Evolutionary conservation across 495 filamentous ascomycete genomes (phyloP), one percentile per base, ranked within the genome.

Genomic region (Schizothecium vesticola): DNA sequence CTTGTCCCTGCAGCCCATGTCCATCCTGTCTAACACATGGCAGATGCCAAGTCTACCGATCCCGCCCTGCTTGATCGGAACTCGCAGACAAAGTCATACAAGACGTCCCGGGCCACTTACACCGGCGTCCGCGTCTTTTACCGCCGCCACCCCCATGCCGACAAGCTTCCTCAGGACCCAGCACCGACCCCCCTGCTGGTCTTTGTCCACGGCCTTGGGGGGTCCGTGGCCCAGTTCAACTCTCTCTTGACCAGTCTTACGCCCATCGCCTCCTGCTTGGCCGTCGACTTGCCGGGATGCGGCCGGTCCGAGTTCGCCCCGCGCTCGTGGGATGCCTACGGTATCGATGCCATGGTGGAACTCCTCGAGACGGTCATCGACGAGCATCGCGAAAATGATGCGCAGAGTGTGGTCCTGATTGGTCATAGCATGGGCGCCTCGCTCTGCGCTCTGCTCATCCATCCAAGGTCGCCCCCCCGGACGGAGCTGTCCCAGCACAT

Each of bases 341-440:
- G 86, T 0, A 88, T 89, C 9, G 87, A 92, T 58, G 89, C 90
- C 13, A 80, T 98, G 29, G 88, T 86, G 13, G 89, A 92, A 70
- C 80, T 98, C 16, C 80, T 97, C 12, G 87, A 86, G 43, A 82
- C 82, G 2, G 85, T 92, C 26, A 94, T 98, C 67, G 85, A 90
- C 21, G 80, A 87, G 28, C 86, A 94, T 71, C 86, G 89, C 10
- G 87, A 89, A 51, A 81, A 78, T 26, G 82, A 83, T n/a, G 84
- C 82, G 10, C 94, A 97, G 75, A 84, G 87, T 3, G 86, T 97
- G 12, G 85, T 97, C 22, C 75, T 97, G 22, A 86, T 98, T 26
- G 92, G 89, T 8, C 94, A 98, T 76, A 95, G 92, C 71, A 88
- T 97, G 85, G 94, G 94, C 12, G 91, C 90, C 69, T 92, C 91